Conservation (phyloP, 2,329 filamentous ascomycete genomes). For the Fusarium sp. region DNA sequence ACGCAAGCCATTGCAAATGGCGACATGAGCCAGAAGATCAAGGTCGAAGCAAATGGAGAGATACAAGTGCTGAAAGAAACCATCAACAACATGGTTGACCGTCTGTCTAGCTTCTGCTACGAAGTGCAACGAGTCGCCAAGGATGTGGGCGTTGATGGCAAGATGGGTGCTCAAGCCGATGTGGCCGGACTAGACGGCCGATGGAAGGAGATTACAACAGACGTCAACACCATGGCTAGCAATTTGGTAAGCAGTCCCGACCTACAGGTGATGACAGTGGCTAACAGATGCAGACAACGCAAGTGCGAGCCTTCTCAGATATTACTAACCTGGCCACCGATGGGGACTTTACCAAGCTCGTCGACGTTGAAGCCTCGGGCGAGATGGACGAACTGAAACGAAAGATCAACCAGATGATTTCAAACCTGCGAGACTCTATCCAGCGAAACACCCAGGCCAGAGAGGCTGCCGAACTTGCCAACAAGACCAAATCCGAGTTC, state of each 20-base stretch:
- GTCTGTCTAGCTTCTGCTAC: conserved; percentile 94
- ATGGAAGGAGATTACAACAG: conserved; percentile 98
- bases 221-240: conserved; percentile 92
- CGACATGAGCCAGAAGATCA: conserved; percentile 95
- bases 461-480: conserved; percentile 95
- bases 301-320: conserved; percentile 97
- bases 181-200: conserved; percentile 91
- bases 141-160: conserved; percentile 96
- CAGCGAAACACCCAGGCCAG: conserved; percentile 95
- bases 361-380: conserved; percentile 96
- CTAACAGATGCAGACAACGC: conserved; percentile 76
- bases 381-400: conserved; percentile 99
- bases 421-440: conserved; percentile 93
- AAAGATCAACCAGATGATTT: conserved; percentile 99
- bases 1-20: conserved; percentile 96
- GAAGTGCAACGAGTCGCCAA: conserved; percentile 96
- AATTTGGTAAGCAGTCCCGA: conserved; percentile 62
- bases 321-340: conserved; percentile 98
- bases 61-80: conserved; percentile 95
- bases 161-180: conserved; percentile 98
- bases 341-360: conserved; percentile 95
- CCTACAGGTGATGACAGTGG: background rate
- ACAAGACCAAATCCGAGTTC: conserved; percentile 98
- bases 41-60: conserved; percentile 94
- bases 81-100: conserved; percentile 98